Conservation (phyloP, 371 early-diverging fungal species). For the Paraphysoderma sedebokerense region DNA sequence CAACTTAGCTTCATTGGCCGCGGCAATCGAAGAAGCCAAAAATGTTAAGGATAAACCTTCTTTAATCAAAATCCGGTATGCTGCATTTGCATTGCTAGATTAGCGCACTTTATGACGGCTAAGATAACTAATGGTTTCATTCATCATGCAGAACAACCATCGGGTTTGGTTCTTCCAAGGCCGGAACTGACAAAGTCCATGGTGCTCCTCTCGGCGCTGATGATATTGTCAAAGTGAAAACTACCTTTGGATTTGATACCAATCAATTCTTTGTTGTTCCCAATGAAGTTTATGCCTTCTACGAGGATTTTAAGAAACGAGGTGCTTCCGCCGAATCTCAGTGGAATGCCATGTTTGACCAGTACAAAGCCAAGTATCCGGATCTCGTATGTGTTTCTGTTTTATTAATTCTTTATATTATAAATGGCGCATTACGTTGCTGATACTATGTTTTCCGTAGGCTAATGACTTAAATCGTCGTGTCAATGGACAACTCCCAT, state of each 20-base stretch:
- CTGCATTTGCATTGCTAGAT: slow-evolving; percentile 52
- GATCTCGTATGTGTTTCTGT: slow-evolving; percentile 14
- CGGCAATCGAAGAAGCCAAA: slow-evolving; percentile 65
- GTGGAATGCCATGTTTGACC: slow-evolving; percentile 56
- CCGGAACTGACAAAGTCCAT: slow-evolving; percentile 79
- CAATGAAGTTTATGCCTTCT: slow-evolving; percentile 44
- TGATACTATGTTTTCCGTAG: too few relatives aligned
- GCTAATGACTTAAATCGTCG: slow-evolving; percentile 65
- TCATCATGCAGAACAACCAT: slow-evolving; percentile 37
- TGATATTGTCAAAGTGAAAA: slow-evolving; percentile 74
- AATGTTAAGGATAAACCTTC: slow-evolving; percentile 70
- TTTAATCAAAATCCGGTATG: slow-evolving; percentile 69
- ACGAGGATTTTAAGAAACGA: slow-evolving; percentile 31
- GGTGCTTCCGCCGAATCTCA: slow-evolving; percentile 41
- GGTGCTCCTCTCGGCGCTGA: slow-evolving; percentile 83
- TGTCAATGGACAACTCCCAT: slow-evolving; percentile 48
- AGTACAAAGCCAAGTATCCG: slow-evolving; percentile 45
- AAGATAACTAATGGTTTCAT: slow-evolving; percentile 10
- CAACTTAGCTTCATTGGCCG: slow-evolving; percentile 37
- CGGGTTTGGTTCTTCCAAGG: slow-evolving; percentile 67
- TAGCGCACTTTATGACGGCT: not conserved
- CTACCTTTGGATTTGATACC: slow-evolving; percentile 65
- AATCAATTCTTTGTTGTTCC: slow-evolving; percentile 57
- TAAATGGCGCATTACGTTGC: too few relatives aligned
- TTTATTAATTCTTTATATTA: not conserved